Evolutionary conservation across 495 filamentous ascomycete genomes (phyloP).

Genomic region (Penicillium paradoxum): DNA sequence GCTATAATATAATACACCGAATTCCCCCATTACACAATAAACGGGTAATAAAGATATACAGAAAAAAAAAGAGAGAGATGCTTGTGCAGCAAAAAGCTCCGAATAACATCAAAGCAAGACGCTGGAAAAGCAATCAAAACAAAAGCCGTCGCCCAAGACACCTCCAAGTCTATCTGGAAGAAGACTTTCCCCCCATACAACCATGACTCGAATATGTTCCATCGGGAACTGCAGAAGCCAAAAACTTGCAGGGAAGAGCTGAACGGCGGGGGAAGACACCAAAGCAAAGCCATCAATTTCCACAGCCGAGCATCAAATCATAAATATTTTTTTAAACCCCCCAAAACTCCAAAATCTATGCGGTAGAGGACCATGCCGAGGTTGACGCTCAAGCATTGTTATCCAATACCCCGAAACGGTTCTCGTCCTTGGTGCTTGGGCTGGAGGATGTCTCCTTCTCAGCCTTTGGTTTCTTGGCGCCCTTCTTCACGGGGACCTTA

Average conservation of each 20-base stretch:
- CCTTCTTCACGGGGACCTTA: conserved; percentile 34
- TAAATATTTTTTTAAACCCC: neutral
- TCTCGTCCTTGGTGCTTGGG: conserved; percentile 26
- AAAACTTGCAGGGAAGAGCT: neutral
- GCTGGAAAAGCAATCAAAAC: conserved; percentile 1
- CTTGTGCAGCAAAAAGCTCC: neutral
- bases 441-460: conserved; percentile 11
- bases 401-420: conserved; percentile 35
- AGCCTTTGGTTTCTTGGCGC: conserved; percentile 38
- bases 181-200: neutral
- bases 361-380: neutral
- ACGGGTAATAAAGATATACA: conserved; percentile 4
- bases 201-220: neutral
- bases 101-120: neutral
- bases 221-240: neutral
- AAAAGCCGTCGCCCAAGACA: neutral
- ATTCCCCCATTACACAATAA: conserved; percentile 4
- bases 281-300: neutral
- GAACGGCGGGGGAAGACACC: neutral
- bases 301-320: conserved; percentile 1
- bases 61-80: neutral
- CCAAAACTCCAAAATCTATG: conserved; percentile 19
- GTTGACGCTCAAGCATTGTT: conserved; percentile 22
- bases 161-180: neutral
- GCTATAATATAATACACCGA: conserved; percentile 13